Evolutionary conservation across 805 yeast genomes (phyloP).

Genomic region (Metschnikowia picachoensis): DNA sequence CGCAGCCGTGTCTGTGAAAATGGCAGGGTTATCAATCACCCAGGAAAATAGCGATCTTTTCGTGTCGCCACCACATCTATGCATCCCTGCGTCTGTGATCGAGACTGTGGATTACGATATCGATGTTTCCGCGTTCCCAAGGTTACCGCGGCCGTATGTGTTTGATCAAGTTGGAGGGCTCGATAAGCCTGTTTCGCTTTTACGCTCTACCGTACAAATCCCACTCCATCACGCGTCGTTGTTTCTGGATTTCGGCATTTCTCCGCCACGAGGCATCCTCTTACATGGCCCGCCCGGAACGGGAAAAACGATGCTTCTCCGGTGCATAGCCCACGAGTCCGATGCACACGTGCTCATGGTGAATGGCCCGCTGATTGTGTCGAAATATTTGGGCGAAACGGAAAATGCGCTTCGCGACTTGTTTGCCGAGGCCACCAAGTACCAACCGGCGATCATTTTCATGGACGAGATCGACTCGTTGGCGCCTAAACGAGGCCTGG

Average conservation of each 20-base stretch:
- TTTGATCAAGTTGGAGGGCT: conserved; percentile 78
- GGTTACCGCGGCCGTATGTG: conserved; percentile 38
- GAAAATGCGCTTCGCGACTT: conserved; percentile 78
- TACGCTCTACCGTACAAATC: conserved; percentile 67
- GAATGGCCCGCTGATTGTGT: conserved; percentile 87
- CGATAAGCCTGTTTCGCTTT: conserved; percentile 50
- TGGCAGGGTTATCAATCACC: conserved; percentile 12
- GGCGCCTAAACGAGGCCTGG: conserved; percentile 79
- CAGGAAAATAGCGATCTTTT: conserved; percentile 19
- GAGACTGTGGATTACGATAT: conserved; percentile 3
- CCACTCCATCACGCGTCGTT: conserved; percentile 77
- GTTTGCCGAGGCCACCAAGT: conserved; percentile 79
- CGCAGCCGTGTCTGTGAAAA: conserved; percentile 8
- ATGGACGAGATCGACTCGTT: conserved; percentile 93
- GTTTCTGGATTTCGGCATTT: conserved; percentile 79
- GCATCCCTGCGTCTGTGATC: conserved; percentile 25
- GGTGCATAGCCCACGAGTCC: conserved; percentile 74
- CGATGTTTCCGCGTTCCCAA: conserved; percentile 33
- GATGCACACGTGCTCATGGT: conserved; percentile 83
- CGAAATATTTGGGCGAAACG: conserved; percentile 92
- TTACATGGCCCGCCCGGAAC: conserved; percentile 97
- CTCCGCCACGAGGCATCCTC: conserved; percentile 91
- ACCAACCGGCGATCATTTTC: conserved; percentile 83
- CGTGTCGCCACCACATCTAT: conserved; percentile 48
- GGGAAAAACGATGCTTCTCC: conserved; percentile 85